Conservation (phyloP, 2,329 filamentous ascomycete species). For the Botrytis sinoallii region DNA sequence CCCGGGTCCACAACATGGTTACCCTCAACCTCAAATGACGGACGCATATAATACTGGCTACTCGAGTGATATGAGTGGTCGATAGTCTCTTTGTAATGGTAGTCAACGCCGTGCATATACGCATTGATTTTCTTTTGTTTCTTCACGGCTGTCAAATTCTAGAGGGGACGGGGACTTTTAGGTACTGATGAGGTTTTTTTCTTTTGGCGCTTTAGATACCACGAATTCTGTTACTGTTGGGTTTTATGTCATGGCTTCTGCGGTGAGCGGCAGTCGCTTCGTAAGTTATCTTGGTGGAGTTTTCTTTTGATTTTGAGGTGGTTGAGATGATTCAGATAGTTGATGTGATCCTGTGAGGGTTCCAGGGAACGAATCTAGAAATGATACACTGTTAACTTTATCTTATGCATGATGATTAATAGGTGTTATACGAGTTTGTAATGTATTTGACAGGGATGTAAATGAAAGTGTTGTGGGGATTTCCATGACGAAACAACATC, state of each 20-base stretch:
- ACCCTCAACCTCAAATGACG: conserved; percentile 33
- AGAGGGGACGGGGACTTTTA: conserved; percentile 15
- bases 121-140: conserved; percentile 16
- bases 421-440: background rate
- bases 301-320: background rate
- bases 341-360: background rate
- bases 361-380: background rate
- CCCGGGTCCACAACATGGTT: conserved; percentile 36
- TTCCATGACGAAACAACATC: background rate
- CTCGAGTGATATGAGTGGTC: conserved; percentile 36
- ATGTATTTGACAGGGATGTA: background rate
- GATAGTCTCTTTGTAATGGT: conserved; percentile 22
- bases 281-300: background rate
- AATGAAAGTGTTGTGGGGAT: background rate
- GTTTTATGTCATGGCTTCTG: conserved; percentile 15
- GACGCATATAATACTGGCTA: conserved; percentile 35
- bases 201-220: conserved; percentile 36
- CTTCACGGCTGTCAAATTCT: conserved; percentile 11
- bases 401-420: background rate
- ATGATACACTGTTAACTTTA: background rate
- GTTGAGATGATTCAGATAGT: background rate
- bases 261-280: background rate
- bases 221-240: conserved; percentile 26
- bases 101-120: background rate
- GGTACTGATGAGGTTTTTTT: conserved; percentile 15